phyloP scores from a whole-genome alignment of 768 basidiomycete species.

The Russula olivacea region DNA sequence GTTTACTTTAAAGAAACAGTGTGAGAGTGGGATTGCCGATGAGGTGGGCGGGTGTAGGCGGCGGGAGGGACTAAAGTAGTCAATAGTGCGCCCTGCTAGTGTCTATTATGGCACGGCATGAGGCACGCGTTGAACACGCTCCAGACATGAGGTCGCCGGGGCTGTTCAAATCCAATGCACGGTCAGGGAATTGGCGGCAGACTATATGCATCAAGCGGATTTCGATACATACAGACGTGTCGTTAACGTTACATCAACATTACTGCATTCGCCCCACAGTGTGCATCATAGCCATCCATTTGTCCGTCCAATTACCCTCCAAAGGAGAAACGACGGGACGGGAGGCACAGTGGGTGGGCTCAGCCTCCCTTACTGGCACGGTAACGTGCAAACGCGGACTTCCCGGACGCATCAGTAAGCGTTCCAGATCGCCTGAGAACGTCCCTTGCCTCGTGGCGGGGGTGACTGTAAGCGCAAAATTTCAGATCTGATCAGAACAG shows the following conservation, averaged over 20 bases:
- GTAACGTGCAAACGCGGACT: conserved; percentile 12
- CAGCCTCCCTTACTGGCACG: not conserved
- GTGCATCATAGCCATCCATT: too few species aligned
- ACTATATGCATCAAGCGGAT: not conserved
- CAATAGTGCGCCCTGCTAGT: not conserved
- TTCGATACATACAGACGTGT: not conserved
- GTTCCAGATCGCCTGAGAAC: conserved; percentile 13
- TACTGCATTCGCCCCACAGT: too few species aligned
- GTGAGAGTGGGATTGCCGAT: not conserved
- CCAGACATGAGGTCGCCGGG: conserved; percentile 9
- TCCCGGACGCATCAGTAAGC: conserved; percentile 21
- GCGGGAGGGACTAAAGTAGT: not conserved
- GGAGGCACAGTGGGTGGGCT: not conserved
- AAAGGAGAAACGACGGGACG: not conserved
- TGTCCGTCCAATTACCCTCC: not conserved
- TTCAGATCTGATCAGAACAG: not conserved
- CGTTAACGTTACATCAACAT: conserved; percentile 8
- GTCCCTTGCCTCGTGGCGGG: conserved; percentile 15
- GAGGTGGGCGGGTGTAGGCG: not conserved
- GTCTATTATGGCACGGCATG: not conserved
- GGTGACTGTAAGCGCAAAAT: not conserved
- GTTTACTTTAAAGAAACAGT: not conserved
- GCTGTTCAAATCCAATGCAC: not conserved
- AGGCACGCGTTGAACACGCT: conserved; percentile 23
- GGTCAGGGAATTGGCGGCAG: not conserved